Percentiles rank a stretch among this genome's conserved stretches.
phyloP scores from a whole-genome alignment of 257 asterid species.

The Solanum verrucosum region DNA sequence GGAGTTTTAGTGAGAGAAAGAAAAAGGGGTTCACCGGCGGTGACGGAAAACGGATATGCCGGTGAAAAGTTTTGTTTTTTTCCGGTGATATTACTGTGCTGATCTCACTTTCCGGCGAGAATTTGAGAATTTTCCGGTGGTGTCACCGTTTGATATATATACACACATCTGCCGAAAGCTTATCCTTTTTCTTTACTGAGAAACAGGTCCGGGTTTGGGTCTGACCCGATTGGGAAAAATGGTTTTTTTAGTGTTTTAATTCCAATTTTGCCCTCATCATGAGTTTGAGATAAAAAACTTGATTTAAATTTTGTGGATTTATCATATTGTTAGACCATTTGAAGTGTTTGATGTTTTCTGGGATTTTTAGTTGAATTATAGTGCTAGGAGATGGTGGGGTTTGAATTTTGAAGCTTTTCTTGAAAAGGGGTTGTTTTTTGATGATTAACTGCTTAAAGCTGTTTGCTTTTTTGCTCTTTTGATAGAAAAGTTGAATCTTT shows the following conservation, averaged over 20 bases:
- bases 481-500: background rate
- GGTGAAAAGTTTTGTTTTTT: background rate
- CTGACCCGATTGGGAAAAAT: background rate
- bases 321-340: background rate
- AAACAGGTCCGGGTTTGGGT: background rate
- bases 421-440: background rate
- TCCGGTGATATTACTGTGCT: constrained; percentile 5
- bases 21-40: background rate
- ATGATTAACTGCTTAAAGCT: background rate
- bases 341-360: background rate
- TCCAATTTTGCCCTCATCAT: background rate
- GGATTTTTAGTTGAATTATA: background rate
- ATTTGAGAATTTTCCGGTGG: constrained; percentile 6
- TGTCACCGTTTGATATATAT: constrained; percentile 4
- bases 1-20: constrained; percentile 7
- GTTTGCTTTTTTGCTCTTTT: background rate
- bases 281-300: background rate
- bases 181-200: background rate
- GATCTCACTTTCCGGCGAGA: constrained; percentile 10
- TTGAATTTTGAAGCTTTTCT: background rate
- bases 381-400: background rate
- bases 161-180: background rate
- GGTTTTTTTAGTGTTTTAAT: constrained; percentile 4
- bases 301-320: background rate
- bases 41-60: background rate